Conservation (phyloP, 164 flowering plant genomes). For the Tetracentron sinense region DNA sequence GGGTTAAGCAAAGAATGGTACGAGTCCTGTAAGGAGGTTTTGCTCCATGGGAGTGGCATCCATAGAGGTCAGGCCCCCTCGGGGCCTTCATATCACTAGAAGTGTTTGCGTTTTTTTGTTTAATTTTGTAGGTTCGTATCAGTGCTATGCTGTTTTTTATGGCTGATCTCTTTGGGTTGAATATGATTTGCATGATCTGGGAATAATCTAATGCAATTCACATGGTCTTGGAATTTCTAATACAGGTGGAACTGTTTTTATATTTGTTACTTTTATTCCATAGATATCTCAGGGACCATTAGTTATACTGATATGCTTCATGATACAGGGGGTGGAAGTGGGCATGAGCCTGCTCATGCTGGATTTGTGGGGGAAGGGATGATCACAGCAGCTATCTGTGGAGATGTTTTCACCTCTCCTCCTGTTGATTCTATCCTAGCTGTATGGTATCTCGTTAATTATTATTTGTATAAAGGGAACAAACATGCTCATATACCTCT, state of each 20-base stretch:
- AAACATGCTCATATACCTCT: neutral
- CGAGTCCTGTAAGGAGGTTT: too few species aligned
- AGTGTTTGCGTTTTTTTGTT: too few species aligned
- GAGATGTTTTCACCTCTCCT: slow-evolving; percentile 91
- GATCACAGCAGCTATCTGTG: slow-evolving; percentile 95
- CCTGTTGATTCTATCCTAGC: slow-evolving; percentile 84
- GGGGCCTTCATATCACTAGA: too few species aligned
- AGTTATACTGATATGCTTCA: slow-evolving; percentile 1
- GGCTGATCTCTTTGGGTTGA: neutral
- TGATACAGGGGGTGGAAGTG: slow-evolving; percentile 91
- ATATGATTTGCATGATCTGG: neutral
- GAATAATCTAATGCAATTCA: slow-evolving; percentile 1
- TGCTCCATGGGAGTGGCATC: too few species aligned
- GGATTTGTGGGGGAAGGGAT: slow-evolving; percentile 97
- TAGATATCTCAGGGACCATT: neutral
- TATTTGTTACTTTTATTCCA: neutral
- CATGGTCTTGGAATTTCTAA: neutral
- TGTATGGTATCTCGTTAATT: slow-evolving; percentile 50
- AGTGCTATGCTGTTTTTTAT: neutral
- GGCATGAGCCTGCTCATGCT: slow-evolving; percentile 99
- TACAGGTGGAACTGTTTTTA: neutral
- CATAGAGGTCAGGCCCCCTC: too few species aligned
- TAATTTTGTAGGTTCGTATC: too few species aligned
- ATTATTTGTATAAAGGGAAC: neutral
- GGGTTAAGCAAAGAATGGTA: too few species aligned